phyloP scores from a whole-genome alignment of 2,329 filamentous ascomycete genomes.

The Botryosphaeria dothidea region DNA sequence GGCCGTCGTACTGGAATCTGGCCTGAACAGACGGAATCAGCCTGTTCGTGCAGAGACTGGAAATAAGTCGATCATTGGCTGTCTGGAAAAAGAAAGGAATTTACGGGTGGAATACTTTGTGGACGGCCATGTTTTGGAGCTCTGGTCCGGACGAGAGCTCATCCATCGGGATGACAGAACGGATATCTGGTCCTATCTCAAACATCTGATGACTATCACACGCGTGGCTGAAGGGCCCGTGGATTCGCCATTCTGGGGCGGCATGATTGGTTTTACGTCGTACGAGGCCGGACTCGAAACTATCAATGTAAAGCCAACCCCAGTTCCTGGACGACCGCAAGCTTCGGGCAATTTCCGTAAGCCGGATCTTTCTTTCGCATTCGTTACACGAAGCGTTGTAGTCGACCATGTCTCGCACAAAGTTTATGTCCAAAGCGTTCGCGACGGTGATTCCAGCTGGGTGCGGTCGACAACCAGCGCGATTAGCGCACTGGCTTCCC shows the following conservation, averaged over 20 bases:
- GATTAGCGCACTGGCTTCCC: not conserved
- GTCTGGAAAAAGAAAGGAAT: conserved; percentile 55
- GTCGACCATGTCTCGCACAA: conserved; percentile 67
- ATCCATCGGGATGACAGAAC: conserved; percentile 29
- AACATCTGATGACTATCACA: conserved; percentile 35
- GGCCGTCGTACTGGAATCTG: conserved; percentile 51
- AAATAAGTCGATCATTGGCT: conserved; percentile 72
- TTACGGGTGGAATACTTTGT: conserved; percentile 38
- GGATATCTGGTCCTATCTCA: conserved; percentile 43
- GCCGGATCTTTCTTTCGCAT: conserved; percentile 76
- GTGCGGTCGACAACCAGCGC: conserved; percentile 36
- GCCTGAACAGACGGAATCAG: conserved; percentile 24
- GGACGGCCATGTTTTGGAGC: conserved; percentile 29
- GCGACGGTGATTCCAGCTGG: conserved; percentile 48
- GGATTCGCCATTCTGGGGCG: conserved; percentile 69
- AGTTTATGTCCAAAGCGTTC: conserved; percentile 69
- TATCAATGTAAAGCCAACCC: conserved; percentile 48
- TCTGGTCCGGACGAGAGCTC: conserved; percentile 31
- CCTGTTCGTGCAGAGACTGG: conserved; percentile 54
- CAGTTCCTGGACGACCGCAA: not conserved
- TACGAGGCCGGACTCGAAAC: conserved; percentile 77
- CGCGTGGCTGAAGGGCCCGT: conserved; percentile 31
- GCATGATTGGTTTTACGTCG: conserved; percentile 80
- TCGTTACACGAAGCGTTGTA: conserved; percentile 75
- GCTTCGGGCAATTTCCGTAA: conserved; percentile 19